Percentiles rank a stretch among this genome's conserved stretches.
phyloP scores from a whole-genome alignment of 163 green algal species.

The Scenedesmus sp. region DNA sequence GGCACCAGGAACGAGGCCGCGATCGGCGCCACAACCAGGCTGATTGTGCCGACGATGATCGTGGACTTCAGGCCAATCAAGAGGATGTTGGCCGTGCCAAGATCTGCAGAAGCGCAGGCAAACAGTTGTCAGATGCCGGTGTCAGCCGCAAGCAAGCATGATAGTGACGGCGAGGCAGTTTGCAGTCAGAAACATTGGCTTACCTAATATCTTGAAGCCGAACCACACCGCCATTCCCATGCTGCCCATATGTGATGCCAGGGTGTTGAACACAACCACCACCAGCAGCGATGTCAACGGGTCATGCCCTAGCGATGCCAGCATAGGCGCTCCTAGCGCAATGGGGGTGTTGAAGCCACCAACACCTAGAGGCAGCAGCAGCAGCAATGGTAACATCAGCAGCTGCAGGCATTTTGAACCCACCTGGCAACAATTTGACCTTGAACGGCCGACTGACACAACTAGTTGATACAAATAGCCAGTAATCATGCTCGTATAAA shows the following conservation, averaged over 20 bases:
- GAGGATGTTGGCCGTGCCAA: neutral
- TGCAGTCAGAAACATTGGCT: neutral
- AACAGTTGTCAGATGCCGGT: no score
- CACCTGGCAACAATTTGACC: no score
- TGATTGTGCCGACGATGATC: neutral
- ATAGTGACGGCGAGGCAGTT: no score
- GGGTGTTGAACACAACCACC: conserved; percentile 20
- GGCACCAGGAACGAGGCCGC: conserved; percentile 3
- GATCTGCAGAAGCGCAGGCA: neutral
- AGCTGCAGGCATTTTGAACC: neutral
- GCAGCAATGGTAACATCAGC: neutral
- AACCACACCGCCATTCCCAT: conserved; percentile 60
- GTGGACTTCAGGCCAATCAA: conserved; percentile 17
- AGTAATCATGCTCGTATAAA: no score
- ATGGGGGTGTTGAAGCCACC: conserved; percentile 42
- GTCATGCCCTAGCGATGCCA: conserved; percentile 4
- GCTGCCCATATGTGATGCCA: conserved; percentile 20
- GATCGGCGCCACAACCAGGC: neutral
- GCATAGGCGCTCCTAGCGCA: conserved; percentile 11
- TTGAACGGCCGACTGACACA: no score
- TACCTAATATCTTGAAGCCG: conserved; percentile 44
- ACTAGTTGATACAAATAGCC: no score
- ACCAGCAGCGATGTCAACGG: neutral
- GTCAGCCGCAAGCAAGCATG: no score
- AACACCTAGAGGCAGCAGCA: conserved; percentile 8